Evolutionary conservation across 371 early-diverging fungal species (phyloP), one percentile per base, ranked within the genome.

Genomic region (Apophysomyces variabilis): DNA sequence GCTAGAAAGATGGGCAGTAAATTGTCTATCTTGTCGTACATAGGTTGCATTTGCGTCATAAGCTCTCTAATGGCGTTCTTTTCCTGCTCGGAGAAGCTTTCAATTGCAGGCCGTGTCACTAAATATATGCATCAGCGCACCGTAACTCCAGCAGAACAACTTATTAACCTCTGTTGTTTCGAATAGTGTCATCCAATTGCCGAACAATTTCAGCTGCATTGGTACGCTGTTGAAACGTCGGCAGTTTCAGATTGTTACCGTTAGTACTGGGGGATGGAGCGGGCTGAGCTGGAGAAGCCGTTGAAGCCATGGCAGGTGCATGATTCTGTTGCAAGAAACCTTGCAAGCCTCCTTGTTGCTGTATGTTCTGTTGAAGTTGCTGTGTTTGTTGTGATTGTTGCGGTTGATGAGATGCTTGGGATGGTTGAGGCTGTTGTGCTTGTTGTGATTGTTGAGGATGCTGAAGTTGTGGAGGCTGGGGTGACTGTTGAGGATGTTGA

Each of bases 41-140:
- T 80, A 7, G 79, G 83, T 70, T 76, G 75, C 73, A 82, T 77
- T 35, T 72, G 66, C 7, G 57, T 36, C 38, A 78, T 68, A 6
- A 75, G 77, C 5, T 83, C 84, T 9, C 73, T 70, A 41, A 87
- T 83, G 1, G 74, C 69, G 14, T 67, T 69, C 67, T 87, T 81
- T 46, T 87, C 84, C 16, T 85, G 76, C 14, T 75, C 79, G 6
- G 66, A 65, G 5, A 87, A 62, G 32, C 74, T 70, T 6, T 71
- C 75, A n/a, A 86, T 57, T 0, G 73, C 57, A 7, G 44, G 38
- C 0, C 74, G 71, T 18, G 72, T 68, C 14, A 66, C 83, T 85
- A 43, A 35, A 41, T 41, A 58, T 57, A 11, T 41, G 36, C 14
- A 39, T 21, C 16, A 16, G 37, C 13, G 5, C 38, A 50, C 11